A percentile compares a stretch with the other conserved stretches of the same genome.
Conservation (phyloP, 2,329 filamentous ascomycete species). For the Neoascochyta sp. region DNA sequence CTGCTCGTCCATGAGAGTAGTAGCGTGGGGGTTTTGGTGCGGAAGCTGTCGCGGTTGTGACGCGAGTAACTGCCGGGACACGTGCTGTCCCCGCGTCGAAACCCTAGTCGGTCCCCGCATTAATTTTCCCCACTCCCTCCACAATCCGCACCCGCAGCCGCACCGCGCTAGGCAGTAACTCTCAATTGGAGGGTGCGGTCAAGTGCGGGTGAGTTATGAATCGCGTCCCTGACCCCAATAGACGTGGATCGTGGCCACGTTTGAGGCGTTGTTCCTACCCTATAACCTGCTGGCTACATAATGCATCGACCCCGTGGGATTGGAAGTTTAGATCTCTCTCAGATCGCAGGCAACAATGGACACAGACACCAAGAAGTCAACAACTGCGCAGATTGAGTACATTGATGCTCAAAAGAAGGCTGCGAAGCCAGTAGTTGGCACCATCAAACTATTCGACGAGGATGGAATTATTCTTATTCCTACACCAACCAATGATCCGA, state of each 20-base stretch:
- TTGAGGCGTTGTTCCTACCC: too few relatives aligned
- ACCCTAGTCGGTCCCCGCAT: constrained; percentile 4
- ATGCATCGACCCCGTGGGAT: not conserved
- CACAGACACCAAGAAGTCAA: constrained; percentile 3
- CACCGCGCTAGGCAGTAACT: too few relatives aligned
- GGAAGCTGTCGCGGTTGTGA: too few relatives aligned
- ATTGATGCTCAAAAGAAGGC: constrained; percentile 9
- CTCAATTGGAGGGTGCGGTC: constrained; percentile 7
- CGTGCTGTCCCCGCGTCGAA: too few relatives aligned
- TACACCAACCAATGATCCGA: constrained; percentile 10
- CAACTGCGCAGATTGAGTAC: constrained; percentile 8
- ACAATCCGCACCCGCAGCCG: constrained; percentile 9
- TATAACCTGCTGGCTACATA: too few relatives aligned
- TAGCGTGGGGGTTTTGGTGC: too few relatives aligned
- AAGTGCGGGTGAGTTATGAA: constrained; percentile 10
- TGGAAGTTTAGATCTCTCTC: not conserved
- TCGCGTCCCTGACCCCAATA: too few relatives aligned
- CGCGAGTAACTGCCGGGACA: too few relatives aligned
- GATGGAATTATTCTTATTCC: constrained; percentile 12
- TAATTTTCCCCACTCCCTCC: constrained; percentile 7
- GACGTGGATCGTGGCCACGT: too few relatives aligned
- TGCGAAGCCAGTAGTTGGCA: constrained; percentile 11
- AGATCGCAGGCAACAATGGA: constrained; percentile 1
- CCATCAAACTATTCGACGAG: constrained; percentile 9
- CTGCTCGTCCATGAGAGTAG: constrained; percentile 6